Evolutionary conservation across 2,329 filamentous ascomycete species (phyloP).

Genomic region (Alternaria longipes): DNA sequence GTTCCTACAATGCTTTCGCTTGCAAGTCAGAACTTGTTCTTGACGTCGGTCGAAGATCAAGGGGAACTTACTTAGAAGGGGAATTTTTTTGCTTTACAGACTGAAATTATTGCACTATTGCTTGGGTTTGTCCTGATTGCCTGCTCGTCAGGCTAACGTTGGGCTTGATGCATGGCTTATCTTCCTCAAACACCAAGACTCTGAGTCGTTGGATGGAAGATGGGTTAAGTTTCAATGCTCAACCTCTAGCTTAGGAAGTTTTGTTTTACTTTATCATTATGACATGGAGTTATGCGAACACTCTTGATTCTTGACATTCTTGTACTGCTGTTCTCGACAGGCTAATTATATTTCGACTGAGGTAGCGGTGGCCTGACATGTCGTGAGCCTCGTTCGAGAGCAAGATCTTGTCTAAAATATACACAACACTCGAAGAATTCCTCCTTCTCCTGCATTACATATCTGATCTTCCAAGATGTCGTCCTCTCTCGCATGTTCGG

Average conservation of each 20-base stretch:
- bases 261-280: not conserved
- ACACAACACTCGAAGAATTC: not conserved
- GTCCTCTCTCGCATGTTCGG: not conserved
- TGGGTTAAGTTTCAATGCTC: not conserved
- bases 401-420: not conserved
- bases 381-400: not conserved
- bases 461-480: not conserved
- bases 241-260: not conserved
- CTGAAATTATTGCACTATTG: not conserved
- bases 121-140: not conserved
- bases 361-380: not conserved
- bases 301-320: not conserved
- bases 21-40: not conserved
- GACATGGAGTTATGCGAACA: constrained; percentile 1
- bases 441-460: not conserved
- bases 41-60: not conserved
- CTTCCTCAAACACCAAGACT: not conserved
- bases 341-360: not conserved
- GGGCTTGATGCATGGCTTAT: not conserved
- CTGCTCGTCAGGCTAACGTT: not conserved
- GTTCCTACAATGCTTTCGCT: not conserved
- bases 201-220: not conserved
- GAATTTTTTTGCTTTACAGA: constrained; percentile 3
- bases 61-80: not conserved
- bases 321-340: not conserved